A percentile compares a stretch with the other conserved stretches of the same genome.
Evolutionary conservation across 202 grass and related monocot species (phyloP).

Genomic region (Carex arenaria): DNA sequence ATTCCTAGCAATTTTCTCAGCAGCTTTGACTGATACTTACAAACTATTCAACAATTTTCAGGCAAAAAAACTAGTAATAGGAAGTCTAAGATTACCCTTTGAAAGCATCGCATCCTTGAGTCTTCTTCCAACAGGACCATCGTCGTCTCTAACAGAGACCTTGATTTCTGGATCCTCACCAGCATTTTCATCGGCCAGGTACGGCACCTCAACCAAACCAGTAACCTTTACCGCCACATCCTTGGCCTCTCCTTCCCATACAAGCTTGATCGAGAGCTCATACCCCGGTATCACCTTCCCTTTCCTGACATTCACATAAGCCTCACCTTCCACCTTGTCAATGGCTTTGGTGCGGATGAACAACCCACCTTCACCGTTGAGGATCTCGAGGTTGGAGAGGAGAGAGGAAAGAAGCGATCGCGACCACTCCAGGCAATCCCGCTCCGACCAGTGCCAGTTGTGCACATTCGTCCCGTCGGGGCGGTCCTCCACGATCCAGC

Average conservation of each 20-base stretch:
- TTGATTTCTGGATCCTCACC: slow-evolving; percentile 81
- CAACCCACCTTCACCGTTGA: slow-evolving; percentile 77
- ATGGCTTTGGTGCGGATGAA: slow-evolving; percentile 54
- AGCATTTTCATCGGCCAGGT: slow-evolving; percentile 96
- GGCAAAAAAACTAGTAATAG: neutral
- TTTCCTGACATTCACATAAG: slow-evolving; percentile 97
- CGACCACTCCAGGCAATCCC: slow-evolving; percentile 92
- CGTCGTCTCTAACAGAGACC: slow-evolving; percentile 68
- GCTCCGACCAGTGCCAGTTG: slow-evolving; percentile 99
- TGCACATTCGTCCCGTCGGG: slow-evolving; percentile 88
- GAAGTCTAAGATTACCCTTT: slow-evolving; percentile 16
- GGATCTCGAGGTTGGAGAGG: slow-evolving; percentile 57
- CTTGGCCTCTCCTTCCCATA: slow-evolving; percentile 79
- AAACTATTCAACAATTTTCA: neutral
- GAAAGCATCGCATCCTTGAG: slow-evolving; percentile 88
- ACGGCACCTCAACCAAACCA: slow-evolving; percentile 74
- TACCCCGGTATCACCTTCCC: slow-evolving; percentile 96
- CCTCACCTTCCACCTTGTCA: slow-evolving; percentile 90
- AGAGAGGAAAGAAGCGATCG: slow-evolving; percentile 55
- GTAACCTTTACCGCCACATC: slow-evolving; percentile 41
- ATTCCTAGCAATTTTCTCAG: no score
- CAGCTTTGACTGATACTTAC: neutral
- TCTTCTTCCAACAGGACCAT: slow-evolving; percentile 53
- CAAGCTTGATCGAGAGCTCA: slow-evolving; percentile 73
- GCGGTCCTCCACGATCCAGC: slow-evolving; percentile 97